Conservation (phyloP, 2,329 filamentous ascomycete genomes). For the Davidsoniella eucalypti region DNA sequence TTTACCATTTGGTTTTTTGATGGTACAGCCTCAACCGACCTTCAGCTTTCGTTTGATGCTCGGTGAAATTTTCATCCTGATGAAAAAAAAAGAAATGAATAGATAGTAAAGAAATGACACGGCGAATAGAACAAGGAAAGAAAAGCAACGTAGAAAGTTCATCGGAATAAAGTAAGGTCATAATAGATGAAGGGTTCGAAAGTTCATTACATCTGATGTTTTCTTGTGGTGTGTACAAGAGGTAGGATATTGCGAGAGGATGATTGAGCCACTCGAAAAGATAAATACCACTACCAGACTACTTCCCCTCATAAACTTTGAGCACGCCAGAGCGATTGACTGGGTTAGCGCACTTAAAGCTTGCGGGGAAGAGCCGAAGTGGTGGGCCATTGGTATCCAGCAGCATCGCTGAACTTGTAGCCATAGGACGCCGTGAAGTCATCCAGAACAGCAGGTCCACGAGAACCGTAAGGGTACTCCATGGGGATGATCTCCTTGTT, state of each 20-base stretch:
- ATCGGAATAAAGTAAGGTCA: not conserved
- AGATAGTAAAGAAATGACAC: constrained; percentile 2
- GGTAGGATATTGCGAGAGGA: not conserved
- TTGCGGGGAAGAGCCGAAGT: constrained; percentile 51
- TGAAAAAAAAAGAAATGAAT: constrained; percentile 2
- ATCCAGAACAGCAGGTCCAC: constrained; percentile 86
- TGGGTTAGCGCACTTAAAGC: constrained; percentile 42
- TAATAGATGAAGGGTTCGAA: not conserved
- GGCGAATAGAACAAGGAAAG: constrained; percentile 3
- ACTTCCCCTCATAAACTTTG: not conserved
- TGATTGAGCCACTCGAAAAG: not conserved
- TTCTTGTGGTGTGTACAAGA: not conserved
- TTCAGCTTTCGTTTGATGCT: too few species aligned
- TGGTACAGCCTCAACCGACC: too few species aligned
- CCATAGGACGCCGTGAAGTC: constrained; percentile 97
- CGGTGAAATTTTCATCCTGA: constrained; percentile 2
- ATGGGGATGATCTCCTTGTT: constrained; percentile 99
- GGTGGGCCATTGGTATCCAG: constrained; percentile 88
- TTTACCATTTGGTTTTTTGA: too few species aligned
- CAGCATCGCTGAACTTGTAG: constrained; percentile 96
- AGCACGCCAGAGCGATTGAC: constrained; percentile 12
- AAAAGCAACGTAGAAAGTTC: not conserved
- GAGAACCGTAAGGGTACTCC: constrained; percentile 98
- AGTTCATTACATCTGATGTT: not conserved
- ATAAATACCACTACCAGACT: not conserved